phyloP scores from a whole-genome alignment of 1,284 basidiomycete genomes.

The Trametes sp. region DNA sequence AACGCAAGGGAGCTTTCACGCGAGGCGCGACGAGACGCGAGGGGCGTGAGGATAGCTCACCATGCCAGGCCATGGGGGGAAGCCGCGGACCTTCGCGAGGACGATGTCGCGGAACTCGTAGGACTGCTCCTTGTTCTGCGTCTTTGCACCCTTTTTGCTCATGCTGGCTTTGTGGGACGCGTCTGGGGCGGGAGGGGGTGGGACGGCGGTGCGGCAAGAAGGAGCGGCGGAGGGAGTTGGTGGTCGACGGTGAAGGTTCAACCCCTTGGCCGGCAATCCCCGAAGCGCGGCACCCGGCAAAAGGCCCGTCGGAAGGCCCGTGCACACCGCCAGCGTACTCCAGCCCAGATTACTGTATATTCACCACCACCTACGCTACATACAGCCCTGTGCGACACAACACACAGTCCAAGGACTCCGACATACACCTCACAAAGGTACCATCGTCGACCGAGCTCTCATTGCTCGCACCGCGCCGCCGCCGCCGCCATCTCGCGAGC shows the following conservation, averaged over 20 bases:
- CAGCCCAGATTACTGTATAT: background rate
- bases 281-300: constrained; percentile 34
- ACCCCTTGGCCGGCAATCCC: constrained; percentile 37
- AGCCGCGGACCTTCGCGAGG: constrained; percentile 93
- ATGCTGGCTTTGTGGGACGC: constrained; percentile 41
- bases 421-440: background rate
- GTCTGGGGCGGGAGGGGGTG: constrained; percentile 18
- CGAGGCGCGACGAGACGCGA: constrained; percentile 29
- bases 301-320: constrained; percentile 33
- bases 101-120: constrained; percentile 82
- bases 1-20: constrained; percentile 2
- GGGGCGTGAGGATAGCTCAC: constrained; percentile 54
- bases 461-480: background rate
- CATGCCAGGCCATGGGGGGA: constrained; percentile 91
- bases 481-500: background rate
- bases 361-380: constrained; percentile 22
- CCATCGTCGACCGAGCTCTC: background rate
- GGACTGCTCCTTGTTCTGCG: constrained; percentile 49
- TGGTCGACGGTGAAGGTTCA: constrained; percentile 39
- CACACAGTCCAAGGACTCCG: background rate
- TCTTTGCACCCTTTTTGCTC: constrained; percentile 67
- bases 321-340: constrained; percentile 27
- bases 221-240: constrained; percentile 30
- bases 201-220: constrained; percentile 23
- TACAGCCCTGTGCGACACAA: background rate